Evolutionary conservation across 139 green algal species (phyloP), one percentile per base, ranked within the genome.

Genomic region (Closterium sp.): DNA sequence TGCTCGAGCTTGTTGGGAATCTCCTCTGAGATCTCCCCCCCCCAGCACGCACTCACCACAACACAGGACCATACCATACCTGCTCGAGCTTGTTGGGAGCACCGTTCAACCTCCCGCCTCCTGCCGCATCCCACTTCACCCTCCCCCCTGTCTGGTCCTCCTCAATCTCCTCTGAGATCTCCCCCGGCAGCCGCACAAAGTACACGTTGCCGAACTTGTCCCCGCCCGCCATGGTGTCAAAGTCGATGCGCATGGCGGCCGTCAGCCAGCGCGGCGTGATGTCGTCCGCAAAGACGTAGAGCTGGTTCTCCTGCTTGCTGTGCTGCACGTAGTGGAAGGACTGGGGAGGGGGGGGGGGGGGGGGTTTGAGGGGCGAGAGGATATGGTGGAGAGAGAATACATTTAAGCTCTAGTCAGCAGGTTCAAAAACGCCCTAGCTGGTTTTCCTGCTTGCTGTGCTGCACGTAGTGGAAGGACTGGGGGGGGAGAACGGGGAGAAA

Each of bases 211-310:
- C 98, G 94, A 99, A 99, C 94, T 98, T 98, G 95, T 99, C 98
- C 5, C 91, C 97, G 30, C 94, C 96, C 6, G 95, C 96, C 32
- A 99, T 91, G 3, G 97, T 99, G 96, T 99, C 97, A 92, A 98
- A 99, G 95, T 99, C 98, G 21, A 99, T 94, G 31, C 95, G 95
- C 84, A 98, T 93, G 28, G 96, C 86, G 6, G 95, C 87, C 0
- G 97, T 98, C 34, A 99, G 83, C 96, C 98, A 98, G 31, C 98
- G 95, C 30, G 96, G 94, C 86, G 76, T 93, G 21, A 96, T 87
- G 93, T 99, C 98, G 94, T 99, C 98, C 0, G 98, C 98, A 94
- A 98, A 98, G 30, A 97, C 94, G 95, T 99, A 99, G 35, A 99
- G 95, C 88, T 93, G 90, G 94, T 99, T 99, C 76, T 99, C 98